Percentiles rank a stretch among this genome's conserved stretches.
Conservation (phyloP, 768 basidiomycete species). For the Multifurca ochricompacta region DNA sequence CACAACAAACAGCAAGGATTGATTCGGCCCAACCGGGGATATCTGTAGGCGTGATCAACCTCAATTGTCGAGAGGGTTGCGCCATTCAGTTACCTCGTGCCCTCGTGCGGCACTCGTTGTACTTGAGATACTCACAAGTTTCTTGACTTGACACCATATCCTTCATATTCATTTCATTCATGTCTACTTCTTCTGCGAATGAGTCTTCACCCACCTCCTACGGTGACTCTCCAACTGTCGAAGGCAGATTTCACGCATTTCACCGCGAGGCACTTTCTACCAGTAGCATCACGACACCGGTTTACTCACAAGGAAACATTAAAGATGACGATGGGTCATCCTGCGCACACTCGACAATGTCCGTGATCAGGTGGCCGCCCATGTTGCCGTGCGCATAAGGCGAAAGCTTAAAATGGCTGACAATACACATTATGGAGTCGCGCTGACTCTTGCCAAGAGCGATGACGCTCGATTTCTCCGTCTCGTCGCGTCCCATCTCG, state of each 20-base stretch:
- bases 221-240: slow-evolving; percentile 9
- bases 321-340: slow-evolving; percentile 1
- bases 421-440: slow-evolving; percentile 51
- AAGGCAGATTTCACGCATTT: not conserved
- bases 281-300: slow-evolving; percentile 16
- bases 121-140: no score
- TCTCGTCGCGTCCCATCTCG: slow-evolving; percentile 45
- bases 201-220: slow-evolving; percentile 18
- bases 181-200: slow-evolving; percentile 4
- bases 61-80: not conserved
- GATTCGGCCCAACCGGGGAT: no score
- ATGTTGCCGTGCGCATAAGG: slow-evolving; percentile 48
- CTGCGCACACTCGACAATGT: slow-evolving; percentile 52
- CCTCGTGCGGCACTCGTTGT: not conserved
- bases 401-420: slow-evolving; percentile 43
- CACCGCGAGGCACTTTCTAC: slow-evolving; percentile 10
- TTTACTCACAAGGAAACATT: slow-evolving; percentile 7
- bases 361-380: slow-evolving; percentile 49
- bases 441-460: slow-evolving; percentile 48
- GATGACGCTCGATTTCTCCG: slow-evolving; percentile 52
- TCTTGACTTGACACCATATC: no score
- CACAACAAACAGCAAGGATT: no score
- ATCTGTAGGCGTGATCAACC: no score
- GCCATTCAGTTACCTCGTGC: not conserved
- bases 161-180: not conserved